These are phyloP conservation scores for Paracoccidioides brasiliensis DNA, from an alignment of 2,329 filamentous ascomycete genomes.

Conservation along the genomic window DNA sequence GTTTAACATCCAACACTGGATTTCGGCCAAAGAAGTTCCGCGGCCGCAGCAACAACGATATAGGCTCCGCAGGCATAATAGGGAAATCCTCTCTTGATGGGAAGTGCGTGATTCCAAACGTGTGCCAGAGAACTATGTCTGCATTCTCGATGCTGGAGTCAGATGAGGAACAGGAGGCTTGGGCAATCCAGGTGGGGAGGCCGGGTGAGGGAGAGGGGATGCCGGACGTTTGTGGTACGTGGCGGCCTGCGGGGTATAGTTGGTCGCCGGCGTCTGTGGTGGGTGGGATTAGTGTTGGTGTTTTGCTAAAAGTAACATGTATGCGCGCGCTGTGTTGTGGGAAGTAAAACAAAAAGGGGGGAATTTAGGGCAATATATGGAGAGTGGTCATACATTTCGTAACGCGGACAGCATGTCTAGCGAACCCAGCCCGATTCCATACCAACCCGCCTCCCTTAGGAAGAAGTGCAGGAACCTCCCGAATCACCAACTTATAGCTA, in stretches of 20 bases:
- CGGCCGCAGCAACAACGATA: conserved; percentile 65
- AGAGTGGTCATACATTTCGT: conserved; percentile 57
- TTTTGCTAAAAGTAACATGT: background rate
- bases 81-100: conserved; percentile 84
- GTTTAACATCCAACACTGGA: conserved; percentile 67
- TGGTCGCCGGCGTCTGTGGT: conserved; percentile 59
- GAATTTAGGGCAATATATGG: conserved; percentile 1
- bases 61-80: conserved; percentile 78
- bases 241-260: conserved; percentile 71
- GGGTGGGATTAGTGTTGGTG: conserved; percentile 5
- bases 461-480: conserved; percentile 65
- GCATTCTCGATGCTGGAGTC: conserved; percentile 62
- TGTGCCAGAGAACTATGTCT: conserved; percentile 86
- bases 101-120: conserved; percentile 83
- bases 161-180: conserved; percentile 47
- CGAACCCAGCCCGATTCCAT: conserved; percentile 82
- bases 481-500: conserved; percentile 77
- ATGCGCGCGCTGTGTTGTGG: too few species aligned
- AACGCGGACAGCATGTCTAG: conserved; percentile 74
- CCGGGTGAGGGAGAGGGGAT: conserved; percentile 62
- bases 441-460: conserved; percentile 72
- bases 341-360: background rate
- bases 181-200: conserved; percentile 59
- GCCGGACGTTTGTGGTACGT: conserved; percentile 78
- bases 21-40: conserved; percentile 73